Percentiles rank a stretch among this genome's conserved stretches.
Conservation (phyloP, 345 rosid species). For the Salix brachista region DNA sequence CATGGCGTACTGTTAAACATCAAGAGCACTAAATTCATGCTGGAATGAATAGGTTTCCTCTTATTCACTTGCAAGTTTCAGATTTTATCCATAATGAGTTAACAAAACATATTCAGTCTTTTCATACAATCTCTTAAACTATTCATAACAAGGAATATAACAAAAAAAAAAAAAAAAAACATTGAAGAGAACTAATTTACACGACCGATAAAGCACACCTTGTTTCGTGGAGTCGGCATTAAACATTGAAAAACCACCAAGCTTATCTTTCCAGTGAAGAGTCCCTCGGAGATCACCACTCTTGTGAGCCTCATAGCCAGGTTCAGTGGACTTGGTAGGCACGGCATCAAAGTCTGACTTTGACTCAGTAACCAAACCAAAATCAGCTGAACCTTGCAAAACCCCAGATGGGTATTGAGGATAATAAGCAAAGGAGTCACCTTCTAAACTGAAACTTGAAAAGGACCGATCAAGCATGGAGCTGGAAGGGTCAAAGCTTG, state of each 20-base stretch:
- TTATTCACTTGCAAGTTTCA: no score
- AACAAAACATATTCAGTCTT: neutral
- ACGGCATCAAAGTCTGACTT: neutral
- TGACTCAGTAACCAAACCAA: neutral
- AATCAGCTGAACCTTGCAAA: neutral
- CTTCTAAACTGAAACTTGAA: neutral
- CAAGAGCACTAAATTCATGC: neutral
- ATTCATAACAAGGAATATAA: neutral
- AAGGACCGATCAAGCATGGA: neutral
- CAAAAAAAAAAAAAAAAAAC: neutral
- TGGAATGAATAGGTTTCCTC: neutral
- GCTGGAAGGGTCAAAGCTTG: neutral
- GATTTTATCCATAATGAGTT: no score
- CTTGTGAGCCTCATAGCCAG: neutral
- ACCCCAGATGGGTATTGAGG: neutral
- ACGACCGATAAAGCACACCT: conserved; percentile 21
- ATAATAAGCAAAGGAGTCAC: neutral
- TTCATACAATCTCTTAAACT: neutral
- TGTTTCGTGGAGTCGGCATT: conserved; percentile 8
- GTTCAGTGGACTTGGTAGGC: neutral
- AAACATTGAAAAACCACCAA: neutral
- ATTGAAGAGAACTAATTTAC: neutral
- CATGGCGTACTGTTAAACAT: neutral
- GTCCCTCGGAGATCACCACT: conserved; percentile 2
- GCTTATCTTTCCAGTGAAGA: conserved; percentile 1